Base-by-base conservation (phyloP, 495 filamentous ascomycete species). In the Penicillium manginii region DNA sequence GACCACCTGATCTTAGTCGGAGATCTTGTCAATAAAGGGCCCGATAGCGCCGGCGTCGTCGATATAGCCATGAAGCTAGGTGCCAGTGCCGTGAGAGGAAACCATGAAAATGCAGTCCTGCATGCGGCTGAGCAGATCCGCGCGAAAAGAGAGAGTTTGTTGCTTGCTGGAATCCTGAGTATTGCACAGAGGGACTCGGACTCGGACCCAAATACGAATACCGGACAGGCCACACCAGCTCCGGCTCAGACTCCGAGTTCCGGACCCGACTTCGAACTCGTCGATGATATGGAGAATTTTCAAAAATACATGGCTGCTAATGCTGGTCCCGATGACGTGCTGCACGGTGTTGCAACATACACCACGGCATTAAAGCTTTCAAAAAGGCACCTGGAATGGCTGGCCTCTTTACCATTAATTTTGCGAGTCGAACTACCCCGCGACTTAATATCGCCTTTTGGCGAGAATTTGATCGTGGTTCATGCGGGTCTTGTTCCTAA, bases 31-130 rank as follows among this genome's bases (percentile, higher is more conserved):
- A 66, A 60, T 19, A 66, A 66, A 45, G 63, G 63, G 15, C 60
- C 63, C 14, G 63, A 66, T 55, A 63, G 60, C 15, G 39, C 57
- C 9, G 54, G 60, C n/a, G 63, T 66, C 15, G 46, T 66, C 1
- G 63, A 66, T 49, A n/a, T 66, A 6, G 55, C 54, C 11, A 65
- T 67, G 1, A 68, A 75, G 8, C 69, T 90, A 19, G 81, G 80
- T 40, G 92, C 91, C 6, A 85, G 83, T 42, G 88, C 81, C 43
- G 90, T 96, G 6, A 80, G 92, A 46, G 92, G 92, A 17, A 96
- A 96, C 72, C 91, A 96, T 72, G 92, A 96, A 62, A 90, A 96
- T 66, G 80, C 84, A 14, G 80, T 93, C 21, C 76, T 93, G 12
- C 50, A 65, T 54, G 64, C 67, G 10, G 57, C 60, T n/a, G 55